Conservation (phyloP, 306 rosid species). For the Luffa acutangula region DNA sequence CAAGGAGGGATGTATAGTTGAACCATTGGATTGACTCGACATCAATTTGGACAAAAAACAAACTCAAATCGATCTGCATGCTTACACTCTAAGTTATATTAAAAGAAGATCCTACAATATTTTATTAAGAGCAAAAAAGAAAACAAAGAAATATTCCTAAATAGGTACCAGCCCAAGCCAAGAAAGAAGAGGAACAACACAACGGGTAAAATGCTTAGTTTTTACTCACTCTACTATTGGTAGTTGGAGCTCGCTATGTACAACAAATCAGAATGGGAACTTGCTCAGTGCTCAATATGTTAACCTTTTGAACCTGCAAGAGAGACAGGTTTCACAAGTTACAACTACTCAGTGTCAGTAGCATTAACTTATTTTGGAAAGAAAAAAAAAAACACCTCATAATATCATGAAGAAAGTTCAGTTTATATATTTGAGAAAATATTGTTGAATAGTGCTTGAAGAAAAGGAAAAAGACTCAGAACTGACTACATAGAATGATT, state of each 20-base stretch:
- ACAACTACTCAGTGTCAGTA: no score
- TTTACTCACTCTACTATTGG: constrained; percentile 1
- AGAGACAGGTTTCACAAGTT: no score
- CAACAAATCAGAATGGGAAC: background rate
- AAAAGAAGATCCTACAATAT: background rate
- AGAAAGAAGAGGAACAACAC: background rate
- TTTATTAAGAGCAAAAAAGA: background rate
- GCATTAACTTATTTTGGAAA: no score
- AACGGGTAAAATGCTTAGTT: background rate
- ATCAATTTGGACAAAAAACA: background rate
- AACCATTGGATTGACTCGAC: background rate
- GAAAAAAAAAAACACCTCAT: no score
- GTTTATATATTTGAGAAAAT: no score
- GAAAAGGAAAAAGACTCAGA: no score
- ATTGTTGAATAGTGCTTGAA: no score
- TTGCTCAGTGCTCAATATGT: background rate
- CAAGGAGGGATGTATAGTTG: no score
- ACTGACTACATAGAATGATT: no score
- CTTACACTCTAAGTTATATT: background rate
- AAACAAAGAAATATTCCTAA: background rate
- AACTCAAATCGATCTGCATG: background rate
- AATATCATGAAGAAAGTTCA: no score
- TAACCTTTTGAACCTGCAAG: constrained; percentile 3
- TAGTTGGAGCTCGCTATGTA: background rate
- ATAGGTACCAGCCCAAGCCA: background rate